A percentile compares a stretch with the other conserved stretches of the same genome.
Evolutionary conservation across 441 rosid species (phyloP).

Genomic region (Pelargonium myrrhifolium): DNA sequence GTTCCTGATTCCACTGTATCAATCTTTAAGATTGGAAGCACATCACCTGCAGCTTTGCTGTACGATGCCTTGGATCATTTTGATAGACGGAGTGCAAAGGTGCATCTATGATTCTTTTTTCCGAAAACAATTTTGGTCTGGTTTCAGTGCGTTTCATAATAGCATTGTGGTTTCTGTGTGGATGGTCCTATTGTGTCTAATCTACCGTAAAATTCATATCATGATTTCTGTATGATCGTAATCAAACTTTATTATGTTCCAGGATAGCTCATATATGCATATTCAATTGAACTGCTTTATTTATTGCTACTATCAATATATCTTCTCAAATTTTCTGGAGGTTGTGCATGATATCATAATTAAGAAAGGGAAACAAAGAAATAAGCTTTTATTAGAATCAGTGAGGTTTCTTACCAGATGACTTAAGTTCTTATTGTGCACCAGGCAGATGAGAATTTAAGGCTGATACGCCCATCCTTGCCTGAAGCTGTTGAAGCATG

Average conservation of each 20-base stretch:
- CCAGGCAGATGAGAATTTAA: conserved; percentile 98
- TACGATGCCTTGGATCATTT: conserved; percentile 98
- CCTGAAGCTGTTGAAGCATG: conserved; percentile 96
- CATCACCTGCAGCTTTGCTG: conserved; percentile 81
- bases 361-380: neutral
- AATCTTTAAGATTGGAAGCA: conserved; percentile 95
- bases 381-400: neutral
- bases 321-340: neutral
- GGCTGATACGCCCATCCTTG: conserved; percentile 77
- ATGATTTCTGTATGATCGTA: too few species aligned
- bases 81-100: conserved; percentile 95
- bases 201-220: too few species aligned
- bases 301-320: neutral
- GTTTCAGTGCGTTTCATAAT: neutral
- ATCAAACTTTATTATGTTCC: too few species aligned
- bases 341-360: neutral
- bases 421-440: conserved; percentile 19
- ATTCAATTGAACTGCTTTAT: neutral
- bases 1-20: conserved; percentile 95
- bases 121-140: neutral
- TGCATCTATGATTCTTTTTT: conserved; percentile 12
- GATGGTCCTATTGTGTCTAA: too few species aligned
- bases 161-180: neutral
- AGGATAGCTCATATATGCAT: neutral
- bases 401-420: conserved; percentile 12